These are phyloP conservation scores for Gaultheria prostrata DNA, from an alignment of 148 eudicot species.

Conservation along the genomic window DNA sequence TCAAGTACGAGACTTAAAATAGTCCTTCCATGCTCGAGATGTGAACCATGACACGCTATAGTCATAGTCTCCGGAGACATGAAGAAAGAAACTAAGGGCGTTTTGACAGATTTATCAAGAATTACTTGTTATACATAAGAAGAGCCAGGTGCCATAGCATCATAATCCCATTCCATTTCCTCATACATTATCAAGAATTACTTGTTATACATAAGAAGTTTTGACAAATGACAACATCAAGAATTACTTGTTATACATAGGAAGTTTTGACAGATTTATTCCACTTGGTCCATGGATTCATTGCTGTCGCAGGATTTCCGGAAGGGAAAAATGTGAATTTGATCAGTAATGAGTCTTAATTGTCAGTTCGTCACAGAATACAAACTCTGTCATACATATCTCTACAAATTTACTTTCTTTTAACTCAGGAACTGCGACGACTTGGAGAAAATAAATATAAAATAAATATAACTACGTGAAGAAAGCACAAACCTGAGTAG, in stretches of 20 bases:
- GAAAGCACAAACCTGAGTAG: constrained; percentile 34
- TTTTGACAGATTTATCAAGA: too few species aligned
- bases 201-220: not conserved
- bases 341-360: not conserved
- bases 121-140: too few species aligned
- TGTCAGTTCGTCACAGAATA: not conserved
- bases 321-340: not conserved
- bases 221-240: not conserved
- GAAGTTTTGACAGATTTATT: not conserved
- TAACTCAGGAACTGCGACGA: constrained; percentile 3
- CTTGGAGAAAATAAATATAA: too few species aligned
- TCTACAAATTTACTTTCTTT: not conserved
- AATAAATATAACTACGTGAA: not conserved
- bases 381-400: not conserved
- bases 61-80: not conserved
- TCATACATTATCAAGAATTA: not conserved
- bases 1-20: too few species aligned
- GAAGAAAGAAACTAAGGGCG: not conserved
- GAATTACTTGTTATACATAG: not conserved
- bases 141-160: not conserved
- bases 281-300: not conserved
- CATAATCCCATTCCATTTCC: not conserved
- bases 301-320: not conserved
- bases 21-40: not conserved
- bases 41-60: not conserved